Evolutionary conservation across 306 rosid genomes (phyloP).

Genomic region (Arachis hypogaea): DNA sequence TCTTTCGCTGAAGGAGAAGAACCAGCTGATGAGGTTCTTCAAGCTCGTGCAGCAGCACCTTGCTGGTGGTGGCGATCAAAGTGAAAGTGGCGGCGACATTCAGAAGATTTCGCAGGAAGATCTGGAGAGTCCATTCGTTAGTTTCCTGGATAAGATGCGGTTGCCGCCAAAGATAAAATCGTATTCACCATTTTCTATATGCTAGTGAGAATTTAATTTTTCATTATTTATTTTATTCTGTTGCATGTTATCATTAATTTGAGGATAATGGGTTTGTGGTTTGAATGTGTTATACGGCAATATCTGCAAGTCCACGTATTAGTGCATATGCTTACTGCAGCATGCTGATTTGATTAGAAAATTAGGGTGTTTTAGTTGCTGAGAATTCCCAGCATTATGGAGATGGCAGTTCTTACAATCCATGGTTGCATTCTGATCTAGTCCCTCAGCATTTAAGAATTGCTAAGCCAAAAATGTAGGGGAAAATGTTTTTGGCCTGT

Average conservation of each 20-base stretch:
- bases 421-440: constrained; percentile 7
- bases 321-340: background rate
- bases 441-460: constrained; percentile 10
- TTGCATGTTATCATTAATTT: background rate
- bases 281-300: constrained; percentile 6
- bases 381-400: background rate
- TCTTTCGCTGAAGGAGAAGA: constrained; percentile 73
- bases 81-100: constrained; percentile 38
- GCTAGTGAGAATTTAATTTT: constrained; percentile 52
- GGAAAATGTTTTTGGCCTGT: background rate
- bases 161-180: constrained; percentile 84
- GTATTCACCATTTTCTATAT: constrained; percentile 66
- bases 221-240: background rate
- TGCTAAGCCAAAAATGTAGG: background rate
- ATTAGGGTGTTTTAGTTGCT: constrained; percentile 5
- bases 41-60: constrained; percentile 86
- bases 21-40: constrained; percentile 81
- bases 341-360: constrained; percentile 16
- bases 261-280: background rate
- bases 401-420: background rate
- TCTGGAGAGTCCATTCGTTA: constrained; percentile 72
- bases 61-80: constrained; percentile 38
- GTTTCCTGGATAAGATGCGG: constrained; percentile 70
- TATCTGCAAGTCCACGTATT: background rate
- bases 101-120: constrained; percentile 70